Evolutionary conservation across 306 rosid species (phyloP), one percentile per base, ranked within the genome.

Genomic region (Cotoneaster glaucophyllus): DNA sequence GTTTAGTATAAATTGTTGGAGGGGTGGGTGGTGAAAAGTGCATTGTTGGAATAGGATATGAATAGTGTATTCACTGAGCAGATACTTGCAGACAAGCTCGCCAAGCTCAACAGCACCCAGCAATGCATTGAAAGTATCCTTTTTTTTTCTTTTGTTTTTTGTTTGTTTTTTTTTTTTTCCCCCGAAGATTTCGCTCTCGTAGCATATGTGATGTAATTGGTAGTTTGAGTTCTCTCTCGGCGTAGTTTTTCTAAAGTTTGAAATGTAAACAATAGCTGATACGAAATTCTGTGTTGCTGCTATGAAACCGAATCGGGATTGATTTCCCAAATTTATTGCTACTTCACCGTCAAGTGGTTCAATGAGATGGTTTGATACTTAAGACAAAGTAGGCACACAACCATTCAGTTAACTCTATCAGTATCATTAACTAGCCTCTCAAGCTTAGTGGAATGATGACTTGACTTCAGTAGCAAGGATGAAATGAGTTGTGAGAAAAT

Each of bases 31-130:
- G 74, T 59, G 79, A 63, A 18, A 77, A 39, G 43, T 5, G 54
- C 63, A 67, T 34, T 75, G 43, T 73, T 63, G 69, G 70, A 73
- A 77, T 79, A 85, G 83, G 87, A 59, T 62, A 92, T 88, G 97
- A 87, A 82, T 87, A 90, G 88, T 72, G 88, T 86, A 48, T 94
- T 91, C 88, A 81, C 84, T 67, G 96, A 94, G 81, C 88, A 86
- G 83, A 82, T 90, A 72, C 96, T 91, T 78, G 95, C 87, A 2
- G 98, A 94, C 76, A 91, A 88, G 90, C 89, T 94, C 39, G 84
- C 96, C 78, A 94, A 87, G 97, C 92, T 90, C 83, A 90, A 88
- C 87, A 90, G 83, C 86, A 87, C 95, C 78, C 97, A 94, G 85
- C 92, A 86, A 76, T 85, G 93, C 81, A 94, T 91, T 45, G 96